Conservation (phyloP, 495 filamentous ascomycete species). For the Daldinia childiae region DNA sequence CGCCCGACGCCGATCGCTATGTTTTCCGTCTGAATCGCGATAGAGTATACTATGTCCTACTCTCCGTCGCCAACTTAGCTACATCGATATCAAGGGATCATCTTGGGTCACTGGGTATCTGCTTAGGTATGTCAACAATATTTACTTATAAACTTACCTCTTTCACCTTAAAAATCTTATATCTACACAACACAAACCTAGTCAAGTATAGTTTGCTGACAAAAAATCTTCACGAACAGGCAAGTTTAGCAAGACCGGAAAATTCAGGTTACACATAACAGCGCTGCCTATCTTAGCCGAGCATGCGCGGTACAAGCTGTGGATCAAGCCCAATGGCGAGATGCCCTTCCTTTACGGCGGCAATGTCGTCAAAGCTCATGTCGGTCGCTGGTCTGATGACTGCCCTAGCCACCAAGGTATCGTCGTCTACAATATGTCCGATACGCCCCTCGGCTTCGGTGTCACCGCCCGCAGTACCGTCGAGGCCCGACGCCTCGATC, state of each 20-base stretch:
- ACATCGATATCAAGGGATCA: slow-evolving; percentile 80
- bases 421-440: slow-evolving; percentile 78
- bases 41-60: slow-evolving; percentile 88
- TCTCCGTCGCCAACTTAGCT: slow-evolving; percentile 88
- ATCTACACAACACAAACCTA: not conserved
- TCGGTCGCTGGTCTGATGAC: slow-evolving; percentile 88
- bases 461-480: slow-evolving; percentile 83
- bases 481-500: slow-evolving; percentile 82
- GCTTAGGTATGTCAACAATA: slow-evolving; percentile 61
- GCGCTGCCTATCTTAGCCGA: slow-evolving; percentile 85
- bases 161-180: not conserved
- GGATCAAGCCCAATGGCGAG: slow-evolving; percentile 93
- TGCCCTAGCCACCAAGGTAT: slow-evolving; percentile 81
- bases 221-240: slow-evolving; percentile 46
- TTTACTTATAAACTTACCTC: not conserved
- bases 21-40: slow-evolving; percentile 84
- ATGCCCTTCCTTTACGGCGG: slow-evolving; percentile 95
- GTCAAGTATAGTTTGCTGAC: slow-evolving; percentile 9
- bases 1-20: slow-evolving; percentile 70
- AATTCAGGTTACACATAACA: slow-evolving; percentile 86
- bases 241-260: slow-evolving; percentile 92
- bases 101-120: slow-evolving; percentile 85
- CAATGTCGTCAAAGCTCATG: slow-evolving; percentile 90
- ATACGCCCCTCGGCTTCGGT: slow-evolving; percentile 78
- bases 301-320: slow-evolving; percentile 92